Evolutionary conservation across 768 basidiomycete genomes (phyloP).

Genomic region (Omphalotus guepiniiformis): DNA sequence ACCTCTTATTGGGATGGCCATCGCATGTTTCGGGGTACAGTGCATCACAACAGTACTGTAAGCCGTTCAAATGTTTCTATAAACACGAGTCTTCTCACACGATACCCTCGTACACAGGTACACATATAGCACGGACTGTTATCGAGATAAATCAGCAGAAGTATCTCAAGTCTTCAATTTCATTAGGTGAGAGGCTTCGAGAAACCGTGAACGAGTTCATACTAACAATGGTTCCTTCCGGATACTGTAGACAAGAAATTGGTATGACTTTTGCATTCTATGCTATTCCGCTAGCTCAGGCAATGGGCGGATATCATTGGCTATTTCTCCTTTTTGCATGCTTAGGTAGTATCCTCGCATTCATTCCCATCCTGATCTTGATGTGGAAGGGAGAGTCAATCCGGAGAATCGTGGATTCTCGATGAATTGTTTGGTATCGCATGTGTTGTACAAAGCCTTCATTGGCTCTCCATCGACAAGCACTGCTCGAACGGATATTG

Average conservation of each 20-base stretch:
- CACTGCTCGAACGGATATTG: no score
- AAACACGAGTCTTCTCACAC: background rate
- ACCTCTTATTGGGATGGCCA: conserved; percentile 4
- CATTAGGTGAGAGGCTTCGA: background rate
- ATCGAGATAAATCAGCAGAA: conserved; percentile 3
- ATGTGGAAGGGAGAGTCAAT: conserved; percentile 7
- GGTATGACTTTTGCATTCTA: conserved; percentile 9
- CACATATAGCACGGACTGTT: conserved; percentile 3
- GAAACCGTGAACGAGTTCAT: background rate
- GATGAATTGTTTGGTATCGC: no score
- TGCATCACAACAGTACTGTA: conserved; percentile 7
- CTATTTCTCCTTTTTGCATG: conserved; percentile 4
- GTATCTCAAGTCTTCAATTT: conserved; percentile 7
- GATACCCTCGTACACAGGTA: background rate
- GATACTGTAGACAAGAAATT: conserved; percentile 1
- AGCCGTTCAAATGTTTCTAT: background rate
- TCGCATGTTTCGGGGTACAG: conserved; percentile 4
- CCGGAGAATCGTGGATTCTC: no score
- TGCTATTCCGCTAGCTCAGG: conserved; percentile 1
- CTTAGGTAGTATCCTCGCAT: conserved; percentile 2
- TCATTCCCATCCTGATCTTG: conserved; percentile 2
- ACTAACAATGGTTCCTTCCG: background rate
- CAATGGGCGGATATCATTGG: conserved; percentile 3
- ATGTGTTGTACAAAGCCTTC: no score
- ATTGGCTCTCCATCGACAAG: no score